Evolutionary conservation across 2,329 filamentous ascomycete genomes (phyloP), one percentile per base, ranked within the genome.

Genomic region (Corniculantispora saksenae): DNA sequence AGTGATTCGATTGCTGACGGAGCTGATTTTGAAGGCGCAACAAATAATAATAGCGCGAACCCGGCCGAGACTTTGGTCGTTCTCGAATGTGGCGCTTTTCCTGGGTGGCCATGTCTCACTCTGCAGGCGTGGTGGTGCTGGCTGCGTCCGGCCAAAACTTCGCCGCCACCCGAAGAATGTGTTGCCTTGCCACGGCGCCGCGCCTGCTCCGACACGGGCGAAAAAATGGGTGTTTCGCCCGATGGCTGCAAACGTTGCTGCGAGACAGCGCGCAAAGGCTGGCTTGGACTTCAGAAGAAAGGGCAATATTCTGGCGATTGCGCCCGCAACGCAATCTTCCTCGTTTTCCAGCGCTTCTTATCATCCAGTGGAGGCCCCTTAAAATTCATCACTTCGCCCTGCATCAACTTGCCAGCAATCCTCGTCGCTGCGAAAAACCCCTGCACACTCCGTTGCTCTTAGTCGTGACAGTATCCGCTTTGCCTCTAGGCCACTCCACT

Each of bases 391-490:
- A 19, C 57, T 19, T 15, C 21, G 40, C 40, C 43, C 40, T 35
- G 27, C 56, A 48, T 17, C 9, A 59, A 40, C 23, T 29, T 23
- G n/a, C 15, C 48, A 19, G 27, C 48, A 32, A 53, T 40, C 21
- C 58, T 48, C 27, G 43, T 13, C 25, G n/a, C 55, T 13, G 29
- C 58, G 32, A 32, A 29, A n/a, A 2, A 23, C 45, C 58, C 58
- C 58, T 61, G 60, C 50, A 38, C 9, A 25, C 60, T 47, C 60
- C 27, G 38, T 51, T 62, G 50, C 38, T 62, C 60, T 62, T 61
- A 62, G 51, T 63, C 60, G 51, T 56, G 61, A 55, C 55, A 35
- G 62, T 64, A 58, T 64, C 63, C 63, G 63, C 63, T 64, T 64
- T 64, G 56, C 63, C 38, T 63, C 51, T 50, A 29, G 61, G 53